These are phyloP conservation scores for Mrakia hoshinonis DNA, from an alignment of 768 basidiomycete genomes.

Conservation along the genomic window DNA sequence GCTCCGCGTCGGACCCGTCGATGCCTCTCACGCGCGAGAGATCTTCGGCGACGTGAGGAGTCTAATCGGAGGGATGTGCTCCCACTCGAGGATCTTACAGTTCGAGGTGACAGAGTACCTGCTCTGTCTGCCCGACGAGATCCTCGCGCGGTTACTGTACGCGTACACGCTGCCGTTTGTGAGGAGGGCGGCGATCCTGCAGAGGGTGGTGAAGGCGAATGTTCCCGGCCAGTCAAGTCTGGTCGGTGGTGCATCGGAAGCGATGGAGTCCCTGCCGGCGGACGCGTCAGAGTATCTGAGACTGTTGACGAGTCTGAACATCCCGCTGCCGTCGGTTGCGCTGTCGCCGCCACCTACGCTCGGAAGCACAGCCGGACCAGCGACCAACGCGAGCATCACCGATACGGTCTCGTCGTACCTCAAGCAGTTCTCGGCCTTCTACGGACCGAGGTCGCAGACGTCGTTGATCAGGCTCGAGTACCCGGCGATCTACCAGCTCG, in stretches of 20 bases:
- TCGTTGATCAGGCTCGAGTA: slow-evolving; percentile 53
- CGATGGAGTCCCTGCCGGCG: background rate
- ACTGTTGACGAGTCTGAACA: slow-evolving; percentile 62
- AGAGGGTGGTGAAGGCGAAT: slow-evolving; percentile 51
- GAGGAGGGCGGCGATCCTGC: slow-evolving; percentile 74
- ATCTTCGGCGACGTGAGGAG: slow-evolving; percentile 28
- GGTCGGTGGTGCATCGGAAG: background rate
- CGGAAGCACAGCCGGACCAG: background rate
- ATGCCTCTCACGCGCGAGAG: slow-evolving; percentile 20
- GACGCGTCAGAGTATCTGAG: slow-evolving; percentile 62
- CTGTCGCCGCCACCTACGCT: slow-evolving; percentile 27
- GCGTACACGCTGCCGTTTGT: slow-evolving; percentile 86
- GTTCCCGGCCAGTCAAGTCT: slow-evolving; percentile 5
- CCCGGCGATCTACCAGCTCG: slow-evolving; percentile 71
- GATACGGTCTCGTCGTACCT: slow-evolving; percentile 27
- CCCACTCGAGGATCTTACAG: slow-evolving; percentile 28
- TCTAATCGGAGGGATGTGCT: slow-evolving; percentile 26
- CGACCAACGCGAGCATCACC: slow-evolving; percentile 4
- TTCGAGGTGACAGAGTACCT: slow-evolving; percentile 29
- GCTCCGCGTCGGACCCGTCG: slow-evolving; percentile 18
- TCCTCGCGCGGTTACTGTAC: slow-evolving; percentile 78
- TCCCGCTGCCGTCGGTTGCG: slow-evolving; percentile 63
- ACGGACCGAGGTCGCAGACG: slow-evolving; percentile 24
- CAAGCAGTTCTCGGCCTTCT: slow-evolving; percentile 28
- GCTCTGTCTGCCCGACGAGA: slow-evolving; percentile 57